Evolutionary conservation across 73 alveolate genomes (phyloP), one percentile per base, ranked within the genome.

Genomic region (Symbiodinium natans): DNA sequence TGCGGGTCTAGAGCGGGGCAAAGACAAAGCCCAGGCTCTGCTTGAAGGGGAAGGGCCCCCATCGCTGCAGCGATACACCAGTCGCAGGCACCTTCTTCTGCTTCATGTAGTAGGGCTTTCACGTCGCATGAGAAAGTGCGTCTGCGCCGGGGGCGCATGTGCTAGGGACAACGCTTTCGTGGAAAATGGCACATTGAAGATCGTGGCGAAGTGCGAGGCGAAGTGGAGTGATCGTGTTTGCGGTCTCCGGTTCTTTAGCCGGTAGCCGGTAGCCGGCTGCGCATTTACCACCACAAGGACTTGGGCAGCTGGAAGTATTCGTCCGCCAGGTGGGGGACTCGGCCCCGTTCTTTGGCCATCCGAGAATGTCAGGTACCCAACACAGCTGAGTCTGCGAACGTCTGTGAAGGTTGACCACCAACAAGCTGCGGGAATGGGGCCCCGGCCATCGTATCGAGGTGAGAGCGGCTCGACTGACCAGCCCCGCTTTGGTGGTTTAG

Each of bases 381-480:
- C 71, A 52, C 19, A 19, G 27, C 71, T 52, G 10, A n/a, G n/a
- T n/a, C n/a, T n/a, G n/a, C n/a, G n/a, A n/a, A n/a, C n/a, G n/a
- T n/a, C 40, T 7, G 39, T 10, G 34, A 33, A 87, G 94, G 94
- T 25, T 87, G 21, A 54, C 94, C 85, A 87, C 94, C 29, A 63
- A 39, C 42, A 27, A 56, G 29, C 94, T 46, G 25, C 68, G 59
- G 7, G 85, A 87, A 48, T 87, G 94, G 94, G 94, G 94, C 68
- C 94, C 94, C 17, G 94, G 94, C 27, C 94, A 87, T 31, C 94
- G 94, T 1, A 23, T 87, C 84, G 94, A 87, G 63, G 23, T 87
- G n/a, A 54, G 94, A 34, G 93, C 23, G 71, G 25, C 23, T 7
- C 71, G 31, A 52, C 17, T 2, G 31, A 52, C 71, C 1, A 23